Base-by-base conservation (phyloP, 768 basidiomycete species). In the Panellus pusillus region DNA sequence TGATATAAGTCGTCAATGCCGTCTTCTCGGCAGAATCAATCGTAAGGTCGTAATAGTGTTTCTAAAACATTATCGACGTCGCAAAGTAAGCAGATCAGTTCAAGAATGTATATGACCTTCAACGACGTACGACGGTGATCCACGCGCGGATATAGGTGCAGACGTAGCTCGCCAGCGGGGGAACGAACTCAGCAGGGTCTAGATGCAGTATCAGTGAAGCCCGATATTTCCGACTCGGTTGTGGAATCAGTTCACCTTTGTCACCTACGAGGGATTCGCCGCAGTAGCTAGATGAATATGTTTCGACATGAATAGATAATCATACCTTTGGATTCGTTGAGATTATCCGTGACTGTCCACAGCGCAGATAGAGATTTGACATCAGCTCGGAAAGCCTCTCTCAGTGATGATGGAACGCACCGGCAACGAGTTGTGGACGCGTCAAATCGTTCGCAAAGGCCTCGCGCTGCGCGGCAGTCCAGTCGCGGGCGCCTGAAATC, bases 121-220 rank as follows among this genome's bases (percentile, higher is more conserved):
- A 24, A 24, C 24, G 24, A 31, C 52, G 36, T n/a, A 54, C 57
- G 49, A 79, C 76, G 39, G 73, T 65, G 14, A 83, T 72, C 77
- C 78, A 83, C 9, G 82, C 80, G 9, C 76, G 73, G 28, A 74
- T 73, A 50, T 83, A 83, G 6, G 74, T 79, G 69, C 82, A 83
- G 11, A 69, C 63, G 63, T 70, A 83, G 61, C 74, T 75, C 6
- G 62, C 63, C n/a, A 78, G 66, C 38, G 80, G 78, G 14, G 78
- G 78, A 38, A 81, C 66, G 76, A 77, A 84, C n/a, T 69, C 50
- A 4, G 80, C 74, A n/a, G 72, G 70, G 63, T 82, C 81, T 74
- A 43, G 7, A 31, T 17, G 35, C 41, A 35, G 32, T 14, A 7
- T 14, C 9, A 14, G 32, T 44, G 19, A n/a, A n/a, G 49, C 13